Evolutionary conservation across 129 eudicot species (phyloP).

Genomic region (Solidago caesia): DNA sequence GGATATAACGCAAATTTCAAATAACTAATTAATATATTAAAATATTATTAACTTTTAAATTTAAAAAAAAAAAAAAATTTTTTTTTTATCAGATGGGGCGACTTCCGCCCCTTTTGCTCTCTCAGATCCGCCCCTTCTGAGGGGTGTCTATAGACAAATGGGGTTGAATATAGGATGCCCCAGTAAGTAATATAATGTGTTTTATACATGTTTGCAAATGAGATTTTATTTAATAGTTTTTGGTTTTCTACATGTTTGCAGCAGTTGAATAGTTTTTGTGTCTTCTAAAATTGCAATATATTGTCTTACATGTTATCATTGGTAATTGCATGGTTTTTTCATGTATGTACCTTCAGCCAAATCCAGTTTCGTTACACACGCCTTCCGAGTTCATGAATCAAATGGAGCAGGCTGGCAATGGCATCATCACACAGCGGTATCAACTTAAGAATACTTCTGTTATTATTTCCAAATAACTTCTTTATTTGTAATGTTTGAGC

Average conservation of each 20-base stretch:
- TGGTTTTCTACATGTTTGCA: conserved; percentile 14
- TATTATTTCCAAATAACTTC: neutral
- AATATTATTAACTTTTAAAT: too few species aligned
- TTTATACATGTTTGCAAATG: neutral
- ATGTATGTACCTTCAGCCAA: conserved; percentile 52
- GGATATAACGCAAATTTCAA: too few species aligned
- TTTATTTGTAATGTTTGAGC: neutral
- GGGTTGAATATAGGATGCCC: too few species aligned
- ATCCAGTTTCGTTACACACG: conserved; percentile 82
- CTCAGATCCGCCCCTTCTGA: too few species aligned
- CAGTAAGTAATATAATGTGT: too few species aligned
- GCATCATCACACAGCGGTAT: conserved; percentile 69
- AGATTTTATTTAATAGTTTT: neutral
- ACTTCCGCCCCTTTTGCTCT: too few species aligned
- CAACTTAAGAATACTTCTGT: neutral
- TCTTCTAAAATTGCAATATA: conserved; percentile 6
- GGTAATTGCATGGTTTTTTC: conserved; percentile 12
- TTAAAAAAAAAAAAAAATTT: too few species aligned
- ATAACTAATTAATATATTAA: too few species aligned
- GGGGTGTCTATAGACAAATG: too few species aligned
- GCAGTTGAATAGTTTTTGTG: conserved; percentile 2
- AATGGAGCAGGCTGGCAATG: conserved; percentile 85
- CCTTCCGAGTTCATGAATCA: conserved; percentile 74
- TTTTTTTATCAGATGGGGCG: too few species aligned
- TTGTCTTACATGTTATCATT: conserved; percentile 4